Evolutionary conservation across 805 yeast genomes (phyloP).

Genomic region (Myxozyma monticola): DNA sequence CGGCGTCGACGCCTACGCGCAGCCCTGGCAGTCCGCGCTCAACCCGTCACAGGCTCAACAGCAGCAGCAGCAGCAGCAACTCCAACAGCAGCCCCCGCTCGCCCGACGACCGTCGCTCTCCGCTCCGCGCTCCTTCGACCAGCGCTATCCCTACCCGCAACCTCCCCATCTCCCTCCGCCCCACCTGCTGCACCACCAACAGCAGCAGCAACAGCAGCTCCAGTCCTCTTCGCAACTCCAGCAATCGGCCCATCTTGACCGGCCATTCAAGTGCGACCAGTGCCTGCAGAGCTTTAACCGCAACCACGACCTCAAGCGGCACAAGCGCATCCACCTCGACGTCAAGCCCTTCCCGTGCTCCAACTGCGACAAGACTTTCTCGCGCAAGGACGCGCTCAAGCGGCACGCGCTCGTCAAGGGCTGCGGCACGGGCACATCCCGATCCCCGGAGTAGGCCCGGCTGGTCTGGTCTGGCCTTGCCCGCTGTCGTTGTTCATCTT

Average conservation of each 20-base stretch:
- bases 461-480: too few relatives aligned
- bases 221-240: not conserved
- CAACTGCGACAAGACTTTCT: slow-evolving; percentile 30
- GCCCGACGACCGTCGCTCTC: slow-evolving; percentile 21
- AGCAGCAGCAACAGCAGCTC: slow-evolving; percentile 1
- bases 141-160: slow-evolving; percentile 17
- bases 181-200: slow-evolving; percentile 10
- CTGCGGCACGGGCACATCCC: slow-evolving; percentile 21
- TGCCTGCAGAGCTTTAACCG: slow-evolving; percentile 32
- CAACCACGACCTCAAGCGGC: slow-evolving; percentile 32
- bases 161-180: slow-evolving; percentile 23
- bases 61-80: slow-evolving; percentile 1
- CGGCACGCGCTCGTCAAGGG: slow-evolving; percentile 31
- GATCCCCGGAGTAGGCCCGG: too few relatives aligned
- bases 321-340: slow-evolving; percentile 31
- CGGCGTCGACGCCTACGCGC: not conserved
- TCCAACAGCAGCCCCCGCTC: slow-evolving; percentile 3
- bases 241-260: slow-evolving; percentile 17
- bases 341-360: slow-evolving; percentile 33
- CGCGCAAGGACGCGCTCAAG: slow-evolving; percentile 33
- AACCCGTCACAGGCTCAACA: not conserved
- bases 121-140: slow-evolving; percentile 20
- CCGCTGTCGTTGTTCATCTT: too few relatives aligned
- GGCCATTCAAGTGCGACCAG: slow-evolving; percentile 32
- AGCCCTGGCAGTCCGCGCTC: not conserved